A percentile compares a stretch with the other conserved stretches of the same genome.
Conservation (phyloP, 139 green algal genomes). For the Trebouxia sp. region DNA sequence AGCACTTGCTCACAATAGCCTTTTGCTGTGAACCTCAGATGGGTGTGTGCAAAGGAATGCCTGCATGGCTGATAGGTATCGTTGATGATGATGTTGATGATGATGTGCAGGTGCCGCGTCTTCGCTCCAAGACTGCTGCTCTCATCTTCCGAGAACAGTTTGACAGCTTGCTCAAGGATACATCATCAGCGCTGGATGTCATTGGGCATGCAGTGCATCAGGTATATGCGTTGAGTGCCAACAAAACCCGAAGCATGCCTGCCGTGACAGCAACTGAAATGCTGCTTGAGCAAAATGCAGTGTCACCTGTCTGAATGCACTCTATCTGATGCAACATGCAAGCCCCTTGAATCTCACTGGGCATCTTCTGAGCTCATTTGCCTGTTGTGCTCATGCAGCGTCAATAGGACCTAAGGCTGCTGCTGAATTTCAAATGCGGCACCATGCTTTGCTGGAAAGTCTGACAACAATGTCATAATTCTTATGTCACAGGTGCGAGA, state of each 20-base stretch:
- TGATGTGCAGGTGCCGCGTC: not conserved
- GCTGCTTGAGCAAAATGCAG: too few species aligned
- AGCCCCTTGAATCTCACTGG: not conserved
- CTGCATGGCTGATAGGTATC: too few species aligned
- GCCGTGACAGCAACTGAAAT: too few species aligned
- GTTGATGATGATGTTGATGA: too few species aligned
- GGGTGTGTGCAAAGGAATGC: too few species aligned
- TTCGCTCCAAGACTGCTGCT: not conserved
- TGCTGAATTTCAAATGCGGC: too few species aligned
- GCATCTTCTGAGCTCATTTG: not conserved
- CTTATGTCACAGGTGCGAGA: not conserved
- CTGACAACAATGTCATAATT: not conserved
- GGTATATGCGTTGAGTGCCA: too few species aligned
- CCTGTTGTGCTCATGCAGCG: not conserved
- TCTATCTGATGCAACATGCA: not conserved
- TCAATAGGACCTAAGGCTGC: not conserved
- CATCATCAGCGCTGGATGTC: conserved; percentile 1
- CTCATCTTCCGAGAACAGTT: conserved; percentile 21
- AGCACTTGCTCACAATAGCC: too few species aligned
- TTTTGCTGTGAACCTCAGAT: too few species aligned
- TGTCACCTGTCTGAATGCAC: too few species aligned
- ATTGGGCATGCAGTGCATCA: conserved; percentile 2
- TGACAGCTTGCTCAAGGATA: conserved; percentile 3
- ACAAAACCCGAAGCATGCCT: too few species aligned
- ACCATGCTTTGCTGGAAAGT: not conserved